Evolutionary conservation across 768 basidiomycete species (phyloP).

Genomic region (Ramaria sp.): DNA sequence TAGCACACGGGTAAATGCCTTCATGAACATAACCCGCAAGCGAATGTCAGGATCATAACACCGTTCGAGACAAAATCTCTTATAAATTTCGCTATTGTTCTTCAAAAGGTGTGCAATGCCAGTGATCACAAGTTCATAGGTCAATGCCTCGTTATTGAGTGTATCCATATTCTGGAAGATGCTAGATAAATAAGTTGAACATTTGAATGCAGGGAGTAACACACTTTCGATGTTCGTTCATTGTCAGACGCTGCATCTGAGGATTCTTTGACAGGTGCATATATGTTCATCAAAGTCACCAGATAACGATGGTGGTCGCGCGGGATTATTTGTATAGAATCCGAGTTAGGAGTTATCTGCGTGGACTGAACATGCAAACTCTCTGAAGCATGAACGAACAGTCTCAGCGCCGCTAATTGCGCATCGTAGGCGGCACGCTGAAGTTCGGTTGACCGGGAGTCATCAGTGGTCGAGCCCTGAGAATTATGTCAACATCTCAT

Average conservation of each 20-base stretch:
- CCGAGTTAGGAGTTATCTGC: slow-evolving; percentile 21
- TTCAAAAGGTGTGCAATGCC: slow-evolving; percentile 73
- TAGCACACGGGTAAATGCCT: slow-evolving; percentile 75
- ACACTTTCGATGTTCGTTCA: background rate
- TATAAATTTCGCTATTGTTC: slow-evolving; percentile 77
- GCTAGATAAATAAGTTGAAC: background rate
- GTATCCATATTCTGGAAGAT: background rate
- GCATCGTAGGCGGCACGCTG: slow-evolving; percentile 12
- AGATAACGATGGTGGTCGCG: background rate
- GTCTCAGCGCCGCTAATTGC: background rate
- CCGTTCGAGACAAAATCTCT: slow-evolving; percentile 75
- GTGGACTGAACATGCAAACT: slow-evolving; percentile 13
- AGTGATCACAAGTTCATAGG: slow-evolving; percentile 68
- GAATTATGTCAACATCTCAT: background rate
- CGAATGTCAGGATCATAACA: slow-evolving; percentile 64
- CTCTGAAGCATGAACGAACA: background rate
- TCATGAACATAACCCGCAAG: slow-evolving; percentile 71
- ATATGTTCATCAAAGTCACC: background rate
- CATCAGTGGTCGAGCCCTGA: background rate
- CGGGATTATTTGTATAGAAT: background rate
- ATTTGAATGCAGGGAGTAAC: background rate
- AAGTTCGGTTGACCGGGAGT: background rate
- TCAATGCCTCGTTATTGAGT: slow-evolving; percentile 17
- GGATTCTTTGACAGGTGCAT: background rate
- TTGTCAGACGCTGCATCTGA: background rate